Evolutionary conservation across 306 rosid species (phyloP), one percentile per base, ranked within the genome.

Genomic region (Dalbergia cochinchinensis): DNA sequence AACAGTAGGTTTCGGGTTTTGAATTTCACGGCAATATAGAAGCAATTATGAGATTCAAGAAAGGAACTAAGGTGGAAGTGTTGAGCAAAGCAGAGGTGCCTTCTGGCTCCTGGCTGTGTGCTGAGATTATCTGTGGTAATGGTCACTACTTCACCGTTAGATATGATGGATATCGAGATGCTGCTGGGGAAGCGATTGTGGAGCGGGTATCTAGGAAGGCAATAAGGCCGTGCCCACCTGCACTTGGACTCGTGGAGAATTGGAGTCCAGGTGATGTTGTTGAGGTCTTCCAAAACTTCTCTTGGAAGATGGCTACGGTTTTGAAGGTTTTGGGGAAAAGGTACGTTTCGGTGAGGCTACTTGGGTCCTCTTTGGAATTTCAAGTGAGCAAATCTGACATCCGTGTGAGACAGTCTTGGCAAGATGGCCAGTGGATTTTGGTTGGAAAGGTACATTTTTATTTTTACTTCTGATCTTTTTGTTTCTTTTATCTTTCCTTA

Each of bases 261-360:
- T 96, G 93, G 97, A 86, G 74, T 65, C 81, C 90, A 2, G 97
- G 99, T 74, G 98, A 89, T 78, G 82, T 96, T 51, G 88, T 92
- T 11, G 99, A 96, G 92, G 91, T 90, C 54, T 88, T 91, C 58
- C 88, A 86, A 71, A 87, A 88, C 61, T 85, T 83, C 48, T 88
- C 94, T 3, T 96, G 99, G 99, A 91, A 85, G 85, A 87, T 96
- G 93, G 97, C 98, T 54, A 87, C 90, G 35, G 83, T 96, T 87
- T 86, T 87, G 68, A 84, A 90, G 88, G 91, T 86, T 88, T 84
- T 90, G 84, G 88, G 91, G 55, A 78, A 76, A 64, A 83, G 81
- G 76, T 73, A 80, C 74, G 79, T 89, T 81, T 78, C 86, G 78
- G 92, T 91, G 65, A 87, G 98, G 89, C 73, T 90, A 65, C 90